Base-by-base conservation (phyloP, 768 basidiomycete species). In the Leccinellum rugosiceps region DNA sequence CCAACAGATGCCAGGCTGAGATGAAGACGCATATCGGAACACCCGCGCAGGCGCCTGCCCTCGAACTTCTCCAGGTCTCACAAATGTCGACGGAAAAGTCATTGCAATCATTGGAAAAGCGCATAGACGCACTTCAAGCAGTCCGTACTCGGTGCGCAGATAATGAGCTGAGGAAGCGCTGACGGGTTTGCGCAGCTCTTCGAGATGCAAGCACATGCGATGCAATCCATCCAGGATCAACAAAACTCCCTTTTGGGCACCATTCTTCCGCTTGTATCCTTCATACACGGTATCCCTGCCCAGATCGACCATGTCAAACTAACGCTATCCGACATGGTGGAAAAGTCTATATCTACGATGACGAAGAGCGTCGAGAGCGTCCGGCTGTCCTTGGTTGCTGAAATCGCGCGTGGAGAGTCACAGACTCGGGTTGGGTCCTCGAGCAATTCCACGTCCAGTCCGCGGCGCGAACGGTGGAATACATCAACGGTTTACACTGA, bases 1-100 rank as follows among this genome's bases (percentile, higher is more conserved):
- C 84, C 9, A 86, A 85, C 62, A 77, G 85, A 62, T 81, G 79
- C 58, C 88, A 90, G 66, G 76, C 74, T 3, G 81, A 84, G 61
- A 68, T 89, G 28, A 84, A 84, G 62, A 80, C 78, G 32, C 73
- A 81, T 44, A 60, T 89, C 7, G 86, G 87, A 8, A 67, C 64
- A 7, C 87, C 86, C 1, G 80, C 81, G 0, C 87, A 89, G 68
- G 65, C 66, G 3, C 43, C 67, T 6, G 56, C 67, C 6, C 62
- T 83, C 17, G 78, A 78, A 25, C 64, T 72, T 7, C 57, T 80
- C 17, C 75, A 72, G 19, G 77, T 78, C 55, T 55, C 70, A 9
- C 70, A 72, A 75, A 77, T 54, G 48, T 83, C 53, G 72, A 75
- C 56, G 53, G 70, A 61, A 71, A 77, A 15, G 28, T 63, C 58